These are phyloP conservation scores for Pichia deserticola DNA, from an alignment of 805 yeast species.

Conservation along the genomic window DNA sequence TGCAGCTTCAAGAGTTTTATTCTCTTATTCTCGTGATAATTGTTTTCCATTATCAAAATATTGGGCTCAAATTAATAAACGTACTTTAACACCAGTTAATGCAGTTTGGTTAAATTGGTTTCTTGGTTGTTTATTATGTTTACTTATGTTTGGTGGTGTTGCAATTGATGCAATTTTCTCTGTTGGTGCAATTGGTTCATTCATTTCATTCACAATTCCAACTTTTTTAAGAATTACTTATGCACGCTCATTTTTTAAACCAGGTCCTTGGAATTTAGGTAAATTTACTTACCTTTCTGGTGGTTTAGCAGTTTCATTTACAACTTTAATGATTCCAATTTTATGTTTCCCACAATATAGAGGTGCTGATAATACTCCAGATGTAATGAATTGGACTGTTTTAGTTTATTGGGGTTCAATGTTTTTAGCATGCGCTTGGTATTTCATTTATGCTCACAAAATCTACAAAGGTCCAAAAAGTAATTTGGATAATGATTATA, in stretches of 20 bases:
- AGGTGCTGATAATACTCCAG: slow-evolving; percentile 31
- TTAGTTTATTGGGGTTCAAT: slow-evolving; percentile 56
- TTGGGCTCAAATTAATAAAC: slow-evolving; percentile 43
- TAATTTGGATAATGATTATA: slow-evolving; percentile 34
- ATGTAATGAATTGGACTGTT: slow-evolving; percentile 56
- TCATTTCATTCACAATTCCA: slow-evolving; percentile 61
- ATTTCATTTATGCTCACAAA: slow-evolving; percentile 43
- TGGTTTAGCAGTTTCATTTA: slow-evolving; percentile 40
- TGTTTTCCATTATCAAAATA: slow-evolving; percentile 50
- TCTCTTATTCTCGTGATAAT: slow-evolving; percentile 62
- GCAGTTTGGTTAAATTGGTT: slow-evolving; percentile 55
- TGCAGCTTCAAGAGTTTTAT: slow-evolving; percentile 61
- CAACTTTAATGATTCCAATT: slow-evolving; percentile 49
- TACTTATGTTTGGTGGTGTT: slow-evolving; percentile 56
- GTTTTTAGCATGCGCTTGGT: slow-evolving; percentile 45
- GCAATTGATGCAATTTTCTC: slow-evolving; percentile 68
- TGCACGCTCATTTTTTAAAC: slow-evolving; percentile 43
- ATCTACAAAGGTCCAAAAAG: slow-evolving; percentile 57
- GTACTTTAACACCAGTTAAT: slow-evolving; percentile 54
- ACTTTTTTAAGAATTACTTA: slow-evolving; percentile 51
- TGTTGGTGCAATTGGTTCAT: slow-evolving; percentile 64
- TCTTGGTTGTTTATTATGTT: slow-evolving; percentile 47
- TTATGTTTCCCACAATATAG: slow-evolving; percentile 48
- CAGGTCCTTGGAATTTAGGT: slow-evolving; percentile 67
- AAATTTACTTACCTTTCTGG: slow-evolving; percentile 42